phyloP scores from a whole-genome alignment of 176 grass and related monocot genomes.

The Eleusine coracana region DNA sequence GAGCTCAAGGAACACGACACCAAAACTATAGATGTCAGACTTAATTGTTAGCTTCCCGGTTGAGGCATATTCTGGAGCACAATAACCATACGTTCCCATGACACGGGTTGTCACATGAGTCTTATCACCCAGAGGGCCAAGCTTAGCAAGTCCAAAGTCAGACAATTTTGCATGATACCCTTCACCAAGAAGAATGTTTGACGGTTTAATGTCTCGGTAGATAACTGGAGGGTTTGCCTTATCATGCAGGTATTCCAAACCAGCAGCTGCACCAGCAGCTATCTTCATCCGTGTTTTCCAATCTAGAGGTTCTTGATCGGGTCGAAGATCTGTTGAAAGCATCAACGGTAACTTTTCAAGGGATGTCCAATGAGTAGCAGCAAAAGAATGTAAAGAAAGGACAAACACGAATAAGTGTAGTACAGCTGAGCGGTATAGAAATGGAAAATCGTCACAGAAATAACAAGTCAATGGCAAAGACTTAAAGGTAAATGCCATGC shows the following conservation, averaged over 20 bases:
- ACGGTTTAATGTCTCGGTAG: slow-evolving; percentile 82
- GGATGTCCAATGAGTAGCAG: slow-evolving; percentile 10
- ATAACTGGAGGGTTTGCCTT: slow-evolving; percentile 68
- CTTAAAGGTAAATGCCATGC: slow-evolving; percentile 7
- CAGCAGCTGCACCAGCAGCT: slow-evolving; percentile 70
- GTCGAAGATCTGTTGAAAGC: slow-evolving; percentile 54
- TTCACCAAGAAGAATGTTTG: slow-evolving; percentile 82
- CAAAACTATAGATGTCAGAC: slow-evolving; percentile 87
- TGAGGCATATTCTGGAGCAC: slow-evolving; percentile 75
- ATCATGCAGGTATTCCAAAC: slow-evolving; percentile 79
- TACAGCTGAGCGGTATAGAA: slow-evolving; percentile 6
- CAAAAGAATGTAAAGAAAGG: neutral
- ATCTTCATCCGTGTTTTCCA: slow-evolving; percentile 88
- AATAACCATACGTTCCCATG: slow-evolving; percentile 88
- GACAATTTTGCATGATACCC: slow-evolving; percentile 73
- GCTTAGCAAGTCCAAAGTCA: slow-evolving; percentile 84
- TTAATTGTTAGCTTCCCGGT: slow-evolving; percentile 77
- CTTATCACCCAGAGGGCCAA: slow-evolving; percentile 76
- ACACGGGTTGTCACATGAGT: slow-evolving; percentile 87
- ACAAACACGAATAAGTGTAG: slow-evolving; percentile 8
- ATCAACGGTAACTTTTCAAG: neutral
- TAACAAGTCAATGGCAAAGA: neutral
- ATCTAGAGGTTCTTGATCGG: slow-evolving; percentile 58
- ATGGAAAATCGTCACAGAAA: slow-evolving; percentile 19
- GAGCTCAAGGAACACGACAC: slow-evolving; percentile 78